phyloP scores from a whole-genome alignment of 345 rosid genomes.

The Eucalyptus erythrocorys region DNA sequence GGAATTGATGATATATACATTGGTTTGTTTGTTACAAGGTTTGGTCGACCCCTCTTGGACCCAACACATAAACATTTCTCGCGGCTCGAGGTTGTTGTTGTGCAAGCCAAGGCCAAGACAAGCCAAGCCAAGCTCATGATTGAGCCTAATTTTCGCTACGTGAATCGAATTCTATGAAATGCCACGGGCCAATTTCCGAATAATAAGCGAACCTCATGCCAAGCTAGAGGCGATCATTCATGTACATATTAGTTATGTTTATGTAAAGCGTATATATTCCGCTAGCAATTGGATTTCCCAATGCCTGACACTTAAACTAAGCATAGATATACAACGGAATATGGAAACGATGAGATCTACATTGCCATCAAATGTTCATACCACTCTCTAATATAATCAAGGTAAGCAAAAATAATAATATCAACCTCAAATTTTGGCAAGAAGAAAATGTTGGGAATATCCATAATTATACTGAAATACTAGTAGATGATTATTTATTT shows the following conservation, averaged over 20 bases:
- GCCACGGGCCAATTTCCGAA: too few relatives aligned
- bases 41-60: background rate
- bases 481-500: background rate
- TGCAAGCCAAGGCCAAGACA: background rate
- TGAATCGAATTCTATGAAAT: background rate
- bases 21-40: background rate
- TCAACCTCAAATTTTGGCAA: too few relatives aligned
- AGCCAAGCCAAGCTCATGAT: background rate
- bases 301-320: background rate
- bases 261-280: background rate
- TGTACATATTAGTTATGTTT: too few relatives aligned
- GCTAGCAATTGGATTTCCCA: background rate
- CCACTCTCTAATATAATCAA: background rate
- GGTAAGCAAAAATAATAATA: background rate
- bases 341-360: background rate
- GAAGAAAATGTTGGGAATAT: too few relatives aligned
- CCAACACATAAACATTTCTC: accelerated
- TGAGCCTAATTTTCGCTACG: background rate
- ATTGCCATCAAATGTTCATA: background rate
- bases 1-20: background rate
- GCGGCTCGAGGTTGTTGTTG: background rate
- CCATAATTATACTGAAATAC: background rate
- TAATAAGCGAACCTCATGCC: background rate
- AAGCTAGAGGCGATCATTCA: background rate
- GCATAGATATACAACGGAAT: background rate